phyloP scores from a whole-genome alignment of 768 basidiomycete genomes.

The Suillus brevipes region DNA sequence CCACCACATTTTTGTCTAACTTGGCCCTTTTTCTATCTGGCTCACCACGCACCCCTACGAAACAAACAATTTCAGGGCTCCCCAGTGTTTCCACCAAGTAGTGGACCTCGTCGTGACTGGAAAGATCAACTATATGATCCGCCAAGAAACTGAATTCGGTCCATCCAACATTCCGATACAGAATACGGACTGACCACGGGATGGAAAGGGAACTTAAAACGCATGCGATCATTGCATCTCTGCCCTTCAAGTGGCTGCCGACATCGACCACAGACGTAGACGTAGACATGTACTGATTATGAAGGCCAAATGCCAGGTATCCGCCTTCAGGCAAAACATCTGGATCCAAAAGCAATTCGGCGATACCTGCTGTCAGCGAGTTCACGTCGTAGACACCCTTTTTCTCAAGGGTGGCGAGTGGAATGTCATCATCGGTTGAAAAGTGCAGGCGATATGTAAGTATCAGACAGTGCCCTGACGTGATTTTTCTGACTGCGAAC shows the following conservation, averaged over 20 bases:
- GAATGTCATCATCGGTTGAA: constrained; percentile 37
- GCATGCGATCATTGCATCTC: constrained; percentile 4
- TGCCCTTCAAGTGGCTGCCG: constrained; percentile 5
- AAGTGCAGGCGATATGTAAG: constrained; percentile 45
- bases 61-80: background rate
- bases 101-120: background rate
- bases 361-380: background rate
- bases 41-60: background rate
- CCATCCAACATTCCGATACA: constrained; percentile 7
- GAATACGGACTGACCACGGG: constrained; percentile 5
- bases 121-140: constrained; percentile 2
- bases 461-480: constrained; percentile 43
- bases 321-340: constrained; percentile 42
- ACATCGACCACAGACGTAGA: constrained; percentile 13
- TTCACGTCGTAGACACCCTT: background rate
- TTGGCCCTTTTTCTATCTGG: constrained; percentile 1
- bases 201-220: constrained; percentile 8
- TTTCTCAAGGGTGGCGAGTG: constrained; percentile 18
- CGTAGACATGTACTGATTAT: constrained; percentile 34
- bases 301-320: constrained; percentile 40
- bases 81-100: background rate
- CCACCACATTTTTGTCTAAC: background rate
- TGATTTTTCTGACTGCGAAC: constrained; percentile 44
- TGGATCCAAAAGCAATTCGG: constrained; percentile 32
- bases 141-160: constrained; percentile 3